Evolutionary conservation across 164 flowering plant species (phyloP), one percentile per base, ranked within the genome.

Genomic region (Aristolochia fimbriata): DNA sequence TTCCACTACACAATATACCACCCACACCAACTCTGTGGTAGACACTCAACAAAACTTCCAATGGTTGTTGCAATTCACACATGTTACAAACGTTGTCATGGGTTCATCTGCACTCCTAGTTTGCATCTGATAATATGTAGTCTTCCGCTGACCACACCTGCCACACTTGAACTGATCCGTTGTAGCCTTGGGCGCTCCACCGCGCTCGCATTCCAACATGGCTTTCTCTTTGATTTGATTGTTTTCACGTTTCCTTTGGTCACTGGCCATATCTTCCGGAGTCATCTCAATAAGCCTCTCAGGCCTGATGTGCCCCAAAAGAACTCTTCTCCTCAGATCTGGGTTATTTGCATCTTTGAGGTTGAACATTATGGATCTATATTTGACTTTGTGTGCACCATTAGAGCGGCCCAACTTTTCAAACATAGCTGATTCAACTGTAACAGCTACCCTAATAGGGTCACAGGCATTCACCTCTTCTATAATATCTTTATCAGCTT

Each of bases 41-140:
- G 43, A 37, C 9, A 46, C 20, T 71, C 71, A 80, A 70, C 88
- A 85, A 80, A 90, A 93, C 70, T 88, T 93, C 99, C 99, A 93
- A 64, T 75, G 97, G 67, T 90, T 84, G 64, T 82, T 76, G 82
- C 99, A 93, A 80, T 82, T 83, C 19, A 79, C 87, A 68, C 93
- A 88, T 0, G 93, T 88, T 6, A 86, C 93, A 59, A 72, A 88
- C 12, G 97, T 93, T 0, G 99, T 93, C 99, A 93, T 93, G 24
- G 99, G 99, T 71, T 93, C 99, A 82, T 93, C 99, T 2, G 97
- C 96, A 80, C 97, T 90, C 71, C 99, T 74, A 24, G 96, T 93
- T 73, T 93, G 99, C 87, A 93, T 27, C 55, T 90, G 97, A 66
- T 86, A 73, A 72, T 93, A 93, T 19, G 96, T 90, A 52, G 72